Conservation (phyloP, 129 eudicot species). For the Solidago caesia region DNA sequence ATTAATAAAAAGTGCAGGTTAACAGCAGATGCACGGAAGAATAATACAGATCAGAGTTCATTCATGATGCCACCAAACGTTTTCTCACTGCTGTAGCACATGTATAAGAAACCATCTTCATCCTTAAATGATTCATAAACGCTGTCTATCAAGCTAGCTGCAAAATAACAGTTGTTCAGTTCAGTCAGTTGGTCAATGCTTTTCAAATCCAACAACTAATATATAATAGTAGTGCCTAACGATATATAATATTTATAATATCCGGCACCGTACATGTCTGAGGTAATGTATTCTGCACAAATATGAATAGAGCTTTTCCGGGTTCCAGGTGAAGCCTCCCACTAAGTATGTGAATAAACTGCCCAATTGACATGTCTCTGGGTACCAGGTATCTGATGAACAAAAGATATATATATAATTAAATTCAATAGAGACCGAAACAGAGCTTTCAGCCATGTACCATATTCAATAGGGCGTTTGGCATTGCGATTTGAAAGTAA, state of each 20-base stretch:
- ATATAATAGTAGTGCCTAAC: not conserved
- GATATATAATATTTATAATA: slow-evolving; percentile 72
- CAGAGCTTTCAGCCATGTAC: no score
- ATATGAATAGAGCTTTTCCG: slow-evolving; percentile 86
- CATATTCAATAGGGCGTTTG: not conserved
- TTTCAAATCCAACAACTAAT: not conserved
- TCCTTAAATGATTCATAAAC: slow-evolving; percentile 84
- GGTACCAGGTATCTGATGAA: slow-evolving; percentile 75
- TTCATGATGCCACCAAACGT: slow-evolving; percentile 71
- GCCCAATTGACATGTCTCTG: slow-evolving; percentile 86
- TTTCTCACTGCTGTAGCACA: slow-evolving; percentile 51
- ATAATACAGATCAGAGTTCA: not conserved
- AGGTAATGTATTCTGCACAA: slow-evolving; percentile 80
- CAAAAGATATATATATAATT: not conserved
- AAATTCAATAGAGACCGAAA: no score
- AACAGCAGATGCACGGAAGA: slow-evolving; percentile 4
- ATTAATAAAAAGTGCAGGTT: slow-evolving; percentile 22
- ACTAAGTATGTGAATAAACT: slow-evolving; percentile 73
- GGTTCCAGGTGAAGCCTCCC: slow-evolving; percentile 72
- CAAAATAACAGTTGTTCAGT: not conserved
- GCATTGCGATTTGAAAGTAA: not conserved
- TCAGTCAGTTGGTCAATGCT: not conserved
- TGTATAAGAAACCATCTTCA: slow-evolving; percentile 43
- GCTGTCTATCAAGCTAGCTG: slow-evolving; percentile 81
- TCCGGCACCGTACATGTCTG: slow-evolving; percentile 82